phyloP scores from a whole-genome alignment of 2,329 filamentous ascomycete species.

The Ascochyta rabiei region DNA sequence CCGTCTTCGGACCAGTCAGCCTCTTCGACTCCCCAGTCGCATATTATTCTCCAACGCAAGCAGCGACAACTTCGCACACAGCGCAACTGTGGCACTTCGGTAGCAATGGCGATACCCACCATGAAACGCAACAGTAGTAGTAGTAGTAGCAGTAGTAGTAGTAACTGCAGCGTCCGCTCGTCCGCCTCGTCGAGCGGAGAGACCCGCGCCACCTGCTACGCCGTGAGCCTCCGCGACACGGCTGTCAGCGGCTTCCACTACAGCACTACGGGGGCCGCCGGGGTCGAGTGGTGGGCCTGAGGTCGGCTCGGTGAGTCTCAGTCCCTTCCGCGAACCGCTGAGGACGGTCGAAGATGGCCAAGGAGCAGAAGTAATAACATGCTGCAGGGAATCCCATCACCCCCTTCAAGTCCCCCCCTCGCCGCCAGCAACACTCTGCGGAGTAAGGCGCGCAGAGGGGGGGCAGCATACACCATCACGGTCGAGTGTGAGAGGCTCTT shows the following conservation, averaged over 20 bases:
- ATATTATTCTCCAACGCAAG: constrained; percentile 1
- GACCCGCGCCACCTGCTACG: constrained; percentile 90
- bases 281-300: constrained; percentile 55
- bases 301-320: constrained; percentile 50
- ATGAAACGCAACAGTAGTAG: constrained; percentile 70
- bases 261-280: constrained; percentile 89
- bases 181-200: constrained; percentile 69
- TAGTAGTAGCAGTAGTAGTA: constrained; percentile 75
- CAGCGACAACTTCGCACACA: constrained; percentile 9
- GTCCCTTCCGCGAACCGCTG: not conserved
- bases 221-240: constrained; percentile 66
- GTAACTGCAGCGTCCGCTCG: constrained; percentile 63
- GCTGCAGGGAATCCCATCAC: constrained; percentile 77
- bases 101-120: constrained; percentile 72
- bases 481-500: constrained; percentile 99
- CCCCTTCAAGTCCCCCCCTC: constrained; percentile 88
- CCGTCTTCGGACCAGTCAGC: constrained; percentile 16
- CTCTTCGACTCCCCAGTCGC: not conserved
- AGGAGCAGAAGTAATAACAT: constrained; percentile 18
- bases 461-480: constrained; percentile 95
- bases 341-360: not conserved
- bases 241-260: constrained; percentile 87
- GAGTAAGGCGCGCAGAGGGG: constrained; percentile 66
- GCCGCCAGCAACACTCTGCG: constrained; percentile 66
- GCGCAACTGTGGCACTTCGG: constrained; percentile 54